Conservation (phyloP, 1,284 basidiomycete genomes). For the Ganoderma boninense region DNA sequence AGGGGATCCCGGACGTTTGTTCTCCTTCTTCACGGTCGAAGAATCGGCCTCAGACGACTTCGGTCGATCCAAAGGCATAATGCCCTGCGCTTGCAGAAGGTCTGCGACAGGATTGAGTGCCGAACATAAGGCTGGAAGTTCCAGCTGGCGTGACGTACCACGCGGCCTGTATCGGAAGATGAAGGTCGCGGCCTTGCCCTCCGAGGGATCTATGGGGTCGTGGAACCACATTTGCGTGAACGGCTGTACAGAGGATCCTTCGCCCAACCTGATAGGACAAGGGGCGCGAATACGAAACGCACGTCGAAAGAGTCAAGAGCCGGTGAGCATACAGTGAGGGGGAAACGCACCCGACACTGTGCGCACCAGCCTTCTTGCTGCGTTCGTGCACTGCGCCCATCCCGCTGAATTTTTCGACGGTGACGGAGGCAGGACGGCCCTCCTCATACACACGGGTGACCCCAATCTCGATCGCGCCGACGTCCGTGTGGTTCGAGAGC, state of each 20-base stretch:
- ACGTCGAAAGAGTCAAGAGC: background rate
- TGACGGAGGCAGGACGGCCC: background rate
- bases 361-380: constrained; percentile 34
- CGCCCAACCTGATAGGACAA: background rate
- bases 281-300: too few relatives aligned
- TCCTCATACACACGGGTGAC: constrained; percentile 3
- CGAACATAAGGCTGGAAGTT: background rate
- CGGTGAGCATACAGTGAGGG: too few relatives aligned
- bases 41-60: background rate
- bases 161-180: constrained; percentile 17
- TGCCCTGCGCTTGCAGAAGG: constrained; percentile 19
- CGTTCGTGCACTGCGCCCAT: constrained; percentile 29
- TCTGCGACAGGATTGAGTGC: background rate
- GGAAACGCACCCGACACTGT: constrained; percentile 29
- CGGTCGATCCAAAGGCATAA: constrained; percentile 5
- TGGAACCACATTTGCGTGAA: background rate
- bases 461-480: constrained; percentile 17
- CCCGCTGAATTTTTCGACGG: constrained; percentile 2
- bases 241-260: background rate
- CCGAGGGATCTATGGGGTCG: constrained; percentile 8
- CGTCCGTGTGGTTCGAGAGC: constrained; percentile 1
- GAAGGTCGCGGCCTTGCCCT: constrained; percentile 10
- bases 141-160: constrained; percentile 5
- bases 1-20: constrained; percentile 5
- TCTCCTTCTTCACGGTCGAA: constrained; percentile 1